Evolutionary conservation across 2,329 filamentous ascomycete species (phyloP).

Genomic region (Diplodia corticola): DNA sequence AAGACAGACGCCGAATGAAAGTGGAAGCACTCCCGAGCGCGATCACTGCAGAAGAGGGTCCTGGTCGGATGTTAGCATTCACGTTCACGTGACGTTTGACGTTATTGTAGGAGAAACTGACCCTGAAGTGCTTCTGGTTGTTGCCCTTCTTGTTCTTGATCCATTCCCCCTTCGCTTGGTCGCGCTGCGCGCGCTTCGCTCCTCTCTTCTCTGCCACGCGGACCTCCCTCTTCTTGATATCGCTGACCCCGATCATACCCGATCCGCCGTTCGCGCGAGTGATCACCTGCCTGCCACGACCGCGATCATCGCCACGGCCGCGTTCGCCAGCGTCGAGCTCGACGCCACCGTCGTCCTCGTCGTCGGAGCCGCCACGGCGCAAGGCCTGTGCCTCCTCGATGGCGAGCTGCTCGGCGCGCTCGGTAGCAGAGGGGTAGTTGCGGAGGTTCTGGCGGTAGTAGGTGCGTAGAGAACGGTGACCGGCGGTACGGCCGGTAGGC

Average conservation of each 20-base stretch:
- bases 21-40: neutral
- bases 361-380: conserved; percentile 31
- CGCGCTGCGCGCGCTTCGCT: conserved; percentile 63
- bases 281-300: conserved; percentile 45
- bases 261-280: conserved; percentile 70
- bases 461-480: conserved; percentile 80
- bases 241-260: conserved; percentile 76
- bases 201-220: conserved; percentile 67
- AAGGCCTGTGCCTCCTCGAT: conserved; percentile 45
- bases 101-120: conserved; percentile 20
- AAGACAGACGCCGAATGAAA: neutral
- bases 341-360: conserved; percentile 44
- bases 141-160: conserved; percentile 73
- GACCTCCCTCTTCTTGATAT: conserved; percentile 71
- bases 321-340: conserved; percentile 33
- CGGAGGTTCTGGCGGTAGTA: conserved; percentile 94
- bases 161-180: conserved; percentile 62
- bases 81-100: neutral
- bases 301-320: conserved; percentile 10
- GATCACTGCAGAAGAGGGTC: conserved; percentile 55
- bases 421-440: conserved; percentile 75
- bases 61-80: conserved; percentile 29
- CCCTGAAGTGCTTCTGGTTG: conserved; percentile 73
- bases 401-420: conserved; percentile 69
- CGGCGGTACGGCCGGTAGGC: conserved; percentile 83